phyloP scores from a whole-genome alignment of 768 basidiomycete species.

The Russula earlei region DNA sequence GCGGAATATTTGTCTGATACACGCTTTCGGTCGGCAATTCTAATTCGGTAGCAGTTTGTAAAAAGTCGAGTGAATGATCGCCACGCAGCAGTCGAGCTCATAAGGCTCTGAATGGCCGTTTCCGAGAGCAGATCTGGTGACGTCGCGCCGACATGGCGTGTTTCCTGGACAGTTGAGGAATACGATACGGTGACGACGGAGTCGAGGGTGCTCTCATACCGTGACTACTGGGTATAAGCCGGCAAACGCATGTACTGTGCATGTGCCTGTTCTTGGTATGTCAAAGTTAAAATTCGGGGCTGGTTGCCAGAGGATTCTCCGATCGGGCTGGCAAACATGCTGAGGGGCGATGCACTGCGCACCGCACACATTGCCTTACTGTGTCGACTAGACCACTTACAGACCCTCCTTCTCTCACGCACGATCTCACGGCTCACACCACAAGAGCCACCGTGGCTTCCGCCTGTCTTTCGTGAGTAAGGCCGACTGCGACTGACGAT shows the following conservation, averaged over 20 bases:
- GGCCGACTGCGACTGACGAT: not conserved
- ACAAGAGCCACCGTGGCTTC: constrained; percentile 8
- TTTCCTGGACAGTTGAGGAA: too few species aligned
- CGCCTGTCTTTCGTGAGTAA: constrained; percentile 6
- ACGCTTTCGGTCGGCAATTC: constrained; percentile 9
- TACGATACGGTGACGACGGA: too few species aligned
- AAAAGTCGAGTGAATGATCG: too few species aligned
- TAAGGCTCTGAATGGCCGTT: not conserved
- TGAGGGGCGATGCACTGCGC: not conserved
- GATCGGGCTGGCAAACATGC: constrained; percentile 4
- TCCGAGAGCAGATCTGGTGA: not conserved
- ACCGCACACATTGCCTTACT: not conserved
- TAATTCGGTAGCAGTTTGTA: not conserved
- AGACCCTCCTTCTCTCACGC: constrained; percentile 2
- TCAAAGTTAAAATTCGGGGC: not conserved
- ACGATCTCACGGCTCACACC: not conserved
- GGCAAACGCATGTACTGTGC: constrained; percentile 11
- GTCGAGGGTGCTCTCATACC: too few species aligned
- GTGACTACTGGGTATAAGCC: not conserved
- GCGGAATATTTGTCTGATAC: constrained; percentile 14
- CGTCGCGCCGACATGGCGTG: constrained; percentile 3
- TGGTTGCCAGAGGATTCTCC: not conserved
- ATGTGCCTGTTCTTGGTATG: not conserved
- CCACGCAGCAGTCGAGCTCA: constrained; percentile 1
- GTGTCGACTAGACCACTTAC: constrained; percentile 1